Evolutionary conservation across 2,329 filamentous ascomycete genomes (phyloP).

Genomic region (Aureobasidium pullulans): DNA sequence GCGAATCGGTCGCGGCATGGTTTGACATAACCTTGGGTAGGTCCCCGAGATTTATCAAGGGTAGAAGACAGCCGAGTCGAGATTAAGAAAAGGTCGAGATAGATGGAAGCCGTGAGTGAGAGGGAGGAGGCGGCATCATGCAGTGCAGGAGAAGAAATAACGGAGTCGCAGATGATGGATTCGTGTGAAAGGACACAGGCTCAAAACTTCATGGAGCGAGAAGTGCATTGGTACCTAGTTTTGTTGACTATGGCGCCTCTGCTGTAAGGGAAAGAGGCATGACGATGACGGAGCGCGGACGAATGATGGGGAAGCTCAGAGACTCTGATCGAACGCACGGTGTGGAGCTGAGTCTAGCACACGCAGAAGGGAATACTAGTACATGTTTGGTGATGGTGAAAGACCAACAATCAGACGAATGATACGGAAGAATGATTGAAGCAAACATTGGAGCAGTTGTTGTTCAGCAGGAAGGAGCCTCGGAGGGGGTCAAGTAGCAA

Average conservation of each 20-base stretch:
- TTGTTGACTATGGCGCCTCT: background rate
- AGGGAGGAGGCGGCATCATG: slow-evolving; percentile 10
- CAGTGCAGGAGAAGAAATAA: background rate
- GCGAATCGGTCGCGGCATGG: background rate
- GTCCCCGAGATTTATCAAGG: background rate
- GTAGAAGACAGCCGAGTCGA: background rate
- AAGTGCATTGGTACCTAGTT: background rate
- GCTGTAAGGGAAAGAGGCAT: background rate
- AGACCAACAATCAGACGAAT: background rate
- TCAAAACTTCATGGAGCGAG: background rate
- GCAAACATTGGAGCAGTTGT: background rate
- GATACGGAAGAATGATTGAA: too few relatives aligned
- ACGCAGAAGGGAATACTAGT: background rate
- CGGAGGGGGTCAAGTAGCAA: background rate
- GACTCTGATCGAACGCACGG: background rate
- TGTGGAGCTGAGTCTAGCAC: background rate
- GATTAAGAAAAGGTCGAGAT: background rate
- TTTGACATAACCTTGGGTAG: background rate
- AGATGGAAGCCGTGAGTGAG: background rate
- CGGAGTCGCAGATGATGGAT: background rate
- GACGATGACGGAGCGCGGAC: slow-evolving; percentile 2
- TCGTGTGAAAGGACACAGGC: background rate
- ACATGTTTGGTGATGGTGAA: background rate
- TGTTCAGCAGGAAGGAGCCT: background rate
- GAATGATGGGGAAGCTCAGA: slow-evolving; percentile 10